Conservation (phyloP, 179 eudicot genomes). For the Camellia oleifera region DNA sequence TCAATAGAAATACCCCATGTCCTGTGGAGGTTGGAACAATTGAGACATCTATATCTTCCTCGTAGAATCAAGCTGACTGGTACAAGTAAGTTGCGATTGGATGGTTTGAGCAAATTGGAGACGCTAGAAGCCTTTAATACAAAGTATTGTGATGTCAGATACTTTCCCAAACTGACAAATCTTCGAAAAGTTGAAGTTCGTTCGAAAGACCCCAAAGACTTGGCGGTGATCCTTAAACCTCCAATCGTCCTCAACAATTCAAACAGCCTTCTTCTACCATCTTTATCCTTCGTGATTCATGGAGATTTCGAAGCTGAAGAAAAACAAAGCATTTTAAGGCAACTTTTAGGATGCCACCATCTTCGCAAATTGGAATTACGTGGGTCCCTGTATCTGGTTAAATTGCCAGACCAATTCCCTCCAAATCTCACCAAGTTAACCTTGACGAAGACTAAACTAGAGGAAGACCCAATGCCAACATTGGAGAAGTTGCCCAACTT, state of each 20-base stretch:
- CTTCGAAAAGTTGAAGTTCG: neutral
- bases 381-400: neutral
- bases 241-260: neutral
- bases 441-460: neutral
- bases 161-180: constrained; percentile 9
- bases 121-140: constrained; percentile 15
- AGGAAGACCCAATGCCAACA: constrained; percentile 21
- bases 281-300: neutral
- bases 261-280: neutral
- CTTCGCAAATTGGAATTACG: neutral
- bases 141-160: neutral
- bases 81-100: constrained; percentile 6
- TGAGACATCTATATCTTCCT: constrained; percentile 38
- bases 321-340: neutral
- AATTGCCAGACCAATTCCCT: neutral
- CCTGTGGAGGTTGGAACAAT: constrained; percentile 11
- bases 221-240: neutral
- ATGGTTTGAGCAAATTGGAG: constrained; percentile 20
- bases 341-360: constrained; percentile 1
- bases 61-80: neutral
- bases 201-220: neutral
- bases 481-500: constrained; percentile 27
- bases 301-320: neutral
- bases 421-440: too few relatives aligned
- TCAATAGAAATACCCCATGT: constrained; percentile 23